A percentile compares a stretch with the other conserved stretches of the same genome.
These are phyloP conservation scores for Kodamaea fukazawae DNA, from an alignment of 805 yeast genomes.

Conservation along the genomic window DNA sequence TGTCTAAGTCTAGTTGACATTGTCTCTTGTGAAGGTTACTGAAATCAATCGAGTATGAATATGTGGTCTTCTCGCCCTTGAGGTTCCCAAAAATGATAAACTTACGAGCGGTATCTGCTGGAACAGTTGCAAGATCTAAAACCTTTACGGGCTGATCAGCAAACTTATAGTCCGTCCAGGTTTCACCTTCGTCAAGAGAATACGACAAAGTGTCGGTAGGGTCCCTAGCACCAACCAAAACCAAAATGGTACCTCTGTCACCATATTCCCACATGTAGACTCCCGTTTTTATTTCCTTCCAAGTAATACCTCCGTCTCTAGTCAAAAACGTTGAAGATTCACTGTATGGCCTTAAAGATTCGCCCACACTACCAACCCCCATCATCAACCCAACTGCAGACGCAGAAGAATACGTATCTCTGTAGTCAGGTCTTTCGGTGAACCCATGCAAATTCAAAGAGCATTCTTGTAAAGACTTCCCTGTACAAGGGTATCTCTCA, in stretches of 20 bases:
- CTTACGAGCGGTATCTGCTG: conserved; percentile 82
- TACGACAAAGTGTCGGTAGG: conserved; percentile 58
- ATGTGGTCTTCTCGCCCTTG: conserved; percentile 35
- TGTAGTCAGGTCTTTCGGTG: conserved; percentile 78
- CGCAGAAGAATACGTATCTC: conserved; percentile 84
- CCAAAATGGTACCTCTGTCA: conserved; percentile 86
- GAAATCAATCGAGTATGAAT: conserved; percentile 43
- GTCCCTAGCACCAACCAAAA: conserved; percentile 59
- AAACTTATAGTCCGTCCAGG: conserved; percentile 71
- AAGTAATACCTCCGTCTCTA: conserved; percentile 86
- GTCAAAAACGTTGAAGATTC: conserved; percentile 73
- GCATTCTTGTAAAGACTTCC: conserved; percentile 55
- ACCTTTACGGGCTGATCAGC: conserved; percentile 53
- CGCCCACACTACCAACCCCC: conserved; percentile 94
- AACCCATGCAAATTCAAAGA: conserved; percentile 85
- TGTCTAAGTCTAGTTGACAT: conserved; percentile 42
- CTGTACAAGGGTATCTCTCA: conserved; percentile 51
- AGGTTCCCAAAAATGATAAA: conserved; percentile 60
- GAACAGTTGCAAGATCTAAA: conserved; percentile 81
- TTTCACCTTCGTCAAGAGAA: conserved; percentile 75
- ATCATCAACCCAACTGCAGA: conserved; percentile 87
- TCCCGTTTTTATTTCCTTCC: conserved; percentile 78
- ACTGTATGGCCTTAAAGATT: conserved; percentile 43
- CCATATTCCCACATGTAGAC: conserved; percentile 92
- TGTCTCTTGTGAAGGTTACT: conserved; percentile 34